Evolutionary conservation across 2,329 filamentous ascomycete genomes (phyloP).

Genomic region (Fusarium nelsonii): DNA sequence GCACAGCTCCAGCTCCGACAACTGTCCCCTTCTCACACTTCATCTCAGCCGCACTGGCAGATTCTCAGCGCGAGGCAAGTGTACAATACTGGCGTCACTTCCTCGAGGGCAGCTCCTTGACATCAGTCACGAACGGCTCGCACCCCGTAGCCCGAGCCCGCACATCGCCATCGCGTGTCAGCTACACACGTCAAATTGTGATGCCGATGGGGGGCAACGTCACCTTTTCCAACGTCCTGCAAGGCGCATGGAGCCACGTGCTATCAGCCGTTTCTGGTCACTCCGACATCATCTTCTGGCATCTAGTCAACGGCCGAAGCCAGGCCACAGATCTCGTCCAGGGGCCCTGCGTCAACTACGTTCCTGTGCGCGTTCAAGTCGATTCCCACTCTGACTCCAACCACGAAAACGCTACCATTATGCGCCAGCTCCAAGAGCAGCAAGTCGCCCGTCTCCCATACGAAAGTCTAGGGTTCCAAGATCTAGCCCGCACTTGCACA

Average conservation of each 20-base stretch:
- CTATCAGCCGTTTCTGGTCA: conserved; percentile 14
- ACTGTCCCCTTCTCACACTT: conserved; percentile 17
- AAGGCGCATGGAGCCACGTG: conserved; percentile 9
- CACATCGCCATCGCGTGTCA: conserved; percentile 15
- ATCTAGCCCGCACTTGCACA: conserved; percentile 16
- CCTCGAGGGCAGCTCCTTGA: conserved; percentile 13
- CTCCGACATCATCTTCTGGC: conserved; percentile 13
- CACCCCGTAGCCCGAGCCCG: conserved; percentile 10
- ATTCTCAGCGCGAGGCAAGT: conserved; percentile 13
- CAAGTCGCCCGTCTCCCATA: conserved; percentile 13
- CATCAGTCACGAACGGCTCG: conserved; percentile 10
- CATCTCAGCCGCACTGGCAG: conserved; percentile 12
- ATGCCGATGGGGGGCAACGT: conserved; percentile 12
- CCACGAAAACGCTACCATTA: conserved; percentile 3
- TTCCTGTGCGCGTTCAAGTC: conserved; percentile 14
- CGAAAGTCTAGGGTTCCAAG: conserved; percentile 17
- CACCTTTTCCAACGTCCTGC: conserved; percentile 17
- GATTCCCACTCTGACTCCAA: conserved; percentile 11
- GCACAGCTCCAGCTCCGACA: conserved; percentile 8
- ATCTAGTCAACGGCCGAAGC: conserved; percentile 17
- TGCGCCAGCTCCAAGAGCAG: conserved; percentile 13
- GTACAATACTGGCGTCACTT: conserved; percentile 14
- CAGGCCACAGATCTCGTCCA: conserved; percentile 14
- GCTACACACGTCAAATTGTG: conserved; percentile 18
- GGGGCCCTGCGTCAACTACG: conserved; percentile 13